Conservation (phyloP, 371 early-diverging fungal species). For the Zychaea mexicana region DNA sequence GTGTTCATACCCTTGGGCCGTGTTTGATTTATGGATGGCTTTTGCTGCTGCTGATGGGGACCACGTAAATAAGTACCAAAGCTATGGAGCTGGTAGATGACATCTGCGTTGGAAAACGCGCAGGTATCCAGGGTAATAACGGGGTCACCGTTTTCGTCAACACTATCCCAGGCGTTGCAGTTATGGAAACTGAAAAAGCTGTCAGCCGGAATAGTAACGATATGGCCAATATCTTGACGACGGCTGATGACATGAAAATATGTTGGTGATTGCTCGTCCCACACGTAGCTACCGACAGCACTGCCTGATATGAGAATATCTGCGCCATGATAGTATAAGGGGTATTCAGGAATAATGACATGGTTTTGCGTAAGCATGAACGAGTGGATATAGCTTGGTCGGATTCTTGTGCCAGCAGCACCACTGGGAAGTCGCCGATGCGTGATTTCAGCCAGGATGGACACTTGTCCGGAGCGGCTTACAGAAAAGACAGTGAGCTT, state of each 20-base stretch:
- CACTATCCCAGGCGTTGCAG: slow-evolving; percentile 52
- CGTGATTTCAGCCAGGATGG: slow-evolving; percentile 46
- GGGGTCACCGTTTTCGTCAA: slow-evolving; percentile 29
- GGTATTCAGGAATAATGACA: slow-evolving; percentile 58
- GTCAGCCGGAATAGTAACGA: slow-evolving; percentile 49
- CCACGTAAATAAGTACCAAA: slow-evolving; percentile 28
- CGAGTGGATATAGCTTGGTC: slow-evolving; percentile 37
- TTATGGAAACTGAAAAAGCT: slow-evolving; percentile 59
- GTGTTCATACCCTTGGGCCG: slow-evolving; percentile 13
- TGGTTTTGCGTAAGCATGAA: slow-evolving; percentile 53
- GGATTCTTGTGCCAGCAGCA: slow-evolving; percentile 7
- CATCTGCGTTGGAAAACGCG: slow-evolving; percentile 33
- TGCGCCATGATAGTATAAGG: slow-evolving; percentile 40
- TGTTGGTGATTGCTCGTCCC: slow-evolving; percentile 36
- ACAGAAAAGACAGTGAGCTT: slow-evolving; percentile 14
- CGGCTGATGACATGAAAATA: slow-evolving; percentile 56
- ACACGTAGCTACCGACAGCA: slow-evolving; percentile 39
- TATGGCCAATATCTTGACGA: slow-evolving; percentile 27
- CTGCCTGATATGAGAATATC: slow-evolving; percentile 47
- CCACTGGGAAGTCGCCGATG: slow-evolving; percentile 20
- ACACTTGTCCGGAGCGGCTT: slow-evolving; percentile 15
- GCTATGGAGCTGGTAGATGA: slow-evolving; percentile 33
- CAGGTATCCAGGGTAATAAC: slow-evolving; percentile 31
- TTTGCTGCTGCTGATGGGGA: background rate
- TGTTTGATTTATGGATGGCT: slow-evolving; percentile 17